Percentiles rank a stretch among this genome's conserved stretches.
Conservation (phyloP, 2,329 filamentous ascomycete species). For the Cordyceps militaris region DNA sequence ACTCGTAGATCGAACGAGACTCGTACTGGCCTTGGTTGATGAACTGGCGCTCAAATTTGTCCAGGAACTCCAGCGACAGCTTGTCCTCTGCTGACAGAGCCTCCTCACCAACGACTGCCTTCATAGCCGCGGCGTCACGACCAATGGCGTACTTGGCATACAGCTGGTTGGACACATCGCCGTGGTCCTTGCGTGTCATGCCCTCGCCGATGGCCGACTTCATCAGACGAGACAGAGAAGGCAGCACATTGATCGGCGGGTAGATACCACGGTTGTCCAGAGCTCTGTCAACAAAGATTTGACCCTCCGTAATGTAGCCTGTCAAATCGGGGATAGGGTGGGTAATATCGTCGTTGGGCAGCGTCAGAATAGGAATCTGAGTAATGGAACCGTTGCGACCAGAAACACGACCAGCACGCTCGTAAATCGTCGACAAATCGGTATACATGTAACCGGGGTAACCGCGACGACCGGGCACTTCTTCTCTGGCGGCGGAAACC, state of each 20-base stretch:
- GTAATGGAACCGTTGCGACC: slow-evolving; percentile 98
- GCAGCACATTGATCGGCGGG: slow-evolving; percentile 96
- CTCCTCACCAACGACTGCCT: slow-evolving; percentile 97
- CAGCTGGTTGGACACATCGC: slow-evolving; percentile 97
- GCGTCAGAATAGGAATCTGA: slow-evolving; percentile 96
- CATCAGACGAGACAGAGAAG: slow-evolving; percentile 98
- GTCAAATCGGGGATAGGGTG: slow-evolving; percentile 98
- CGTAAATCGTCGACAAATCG: slow-evolving; percentile 99
- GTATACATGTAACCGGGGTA: slow-evolving; percentile 99
- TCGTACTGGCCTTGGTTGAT: slow-evolving; percentile 91
- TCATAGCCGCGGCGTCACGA: slow-evolving; percentile 97
- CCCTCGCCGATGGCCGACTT: slow-evolving; percentile 98
- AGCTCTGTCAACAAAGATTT: slow-evolving; percentile 94
- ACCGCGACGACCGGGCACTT: slow-evolving; percentile 97
- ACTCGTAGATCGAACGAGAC: slow-evolving; percentile 84
- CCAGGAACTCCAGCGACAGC: slow-evolving; percentile 92
- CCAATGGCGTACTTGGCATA: slow-evolving; percentile 99
- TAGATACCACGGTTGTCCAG: slow-evolving; percentile 96
- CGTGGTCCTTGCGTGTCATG: slow-evolving; percentile 93
- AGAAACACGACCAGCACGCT: slow-evolving; percentile 94
- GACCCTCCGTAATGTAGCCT: slow-evolving; percentile 97
- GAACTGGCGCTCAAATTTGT: slow-evolving; percentile 96
- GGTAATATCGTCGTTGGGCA: slow-evolving; percentile 99
- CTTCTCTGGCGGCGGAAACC: slow-evolving; percentile 94
- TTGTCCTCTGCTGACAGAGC: slow-evolving; percentile 94